Evolutionary conservation across 805 yeast genomes (phyloP), one percentile per base, ranked within the genome.

Genomic region (Ogataea minuta): DNA sequence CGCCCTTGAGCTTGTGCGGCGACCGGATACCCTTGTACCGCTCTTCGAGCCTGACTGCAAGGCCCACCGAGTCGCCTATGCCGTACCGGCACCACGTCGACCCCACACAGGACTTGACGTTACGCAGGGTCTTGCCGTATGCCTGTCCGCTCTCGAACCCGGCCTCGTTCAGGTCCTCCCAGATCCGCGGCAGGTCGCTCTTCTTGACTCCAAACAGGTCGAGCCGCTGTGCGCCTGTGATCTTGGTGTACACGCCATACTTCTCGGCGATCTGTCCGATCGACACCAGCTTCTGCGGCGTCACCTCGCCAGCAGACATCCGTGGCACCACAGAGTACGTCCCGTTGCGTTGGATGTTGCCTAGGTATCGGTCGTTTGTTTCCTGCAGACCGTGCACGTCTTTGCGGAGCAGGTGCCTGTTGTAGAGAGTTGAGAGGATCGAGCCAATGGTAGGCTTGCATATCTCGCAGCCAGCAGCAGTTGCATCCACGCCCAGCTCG

Each of bases 131-230:
- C 46, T 63, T 63, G 28, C 68, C 68, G 42, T 63, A 63, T 7
- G 64, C 68, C 40, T 63, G 68, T 6, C 68, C 68, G 38, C 64
- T 56, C 40, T 63, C 68, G 41, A 63, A 61, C 2, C 66, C 67
- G 29, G 52, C 54, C 6, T 44, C 41, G 34, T 57, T 53, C 9
- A 62, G 45, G 30, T 62, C 64, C 15, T 52, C 50, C 67, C 67
- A 62, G 13, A 62, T 57, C 8, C 42, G 39, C 2, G 62, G 62
- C 9, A 62, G 44, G 41, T 62, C 65, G 31, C 52, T 58, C 36
- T 62, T 62, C 32, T 49, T 43, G 6, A 63, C 67, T 21, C 67
- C 67, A 45, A 62, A 62, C 25, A 62, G 39, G 38, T 62, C 67
- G 3, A 62, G 49, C 36, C 67, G 50, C 45, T 62, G 67, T 19